Evolutionary conservation across 2,329 filamentous ascomycete genomes (phyloP).

Genomic region (Ascochyta rabiei): DNA sequence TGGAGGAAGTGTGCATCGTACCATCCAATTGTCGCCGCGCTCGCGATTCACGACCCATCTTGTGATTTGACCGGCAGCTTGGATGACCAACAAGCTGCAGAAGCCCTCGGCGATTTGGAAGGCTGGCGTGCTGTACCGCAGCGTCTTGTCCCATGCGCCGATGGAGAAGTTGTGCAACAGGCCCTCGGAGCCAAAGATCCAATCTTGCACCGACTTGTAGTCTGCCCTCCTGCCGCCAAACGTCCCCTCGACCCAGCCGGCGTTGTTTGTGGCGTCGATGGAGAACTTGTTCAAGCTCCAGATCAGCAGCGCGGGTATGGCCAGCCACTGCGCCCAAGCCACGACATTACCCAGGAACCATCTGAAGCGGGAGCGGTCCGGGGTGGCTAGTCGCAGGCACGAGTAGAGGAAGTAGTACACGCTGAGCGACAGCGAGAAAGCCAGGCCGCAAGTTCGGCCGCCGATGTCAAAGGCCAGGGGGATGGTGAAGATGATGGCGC

Average conservation of each 20-base stretch:
- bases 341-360: conserved; percentile 72
- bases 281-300: conserved; percentile 97
- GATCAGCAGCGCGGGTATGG: conserved; percentile 85
- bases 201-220: conserved; percentile 74
- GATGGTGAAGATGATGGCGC: conserved; percentile 92
- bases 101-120: conserved; percentile 97
- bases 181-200: conserved; percentile 87
- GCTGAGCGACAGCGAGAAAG: conserved; percentile 88
- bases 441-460: conserved; percentile 89
- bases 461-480: conserved; percentile 98
- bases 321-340: conserved; percentile 80
- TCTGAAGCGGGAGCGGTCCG: conserved; percentile 76
- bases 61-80: conserved; percentile 91
- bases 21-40: conserved; percentile 95
- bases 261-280: conserved; percentile 75
- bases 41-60: conserved; percentile 93
- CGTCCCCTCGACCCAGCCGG: conserved; percentile 81
- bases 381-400: conserved; percentile 76
- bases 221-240: conserved; percentile 69
- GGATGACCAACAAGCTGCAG: conserved; percentile 93
- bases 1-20: conserved; percentile 54
- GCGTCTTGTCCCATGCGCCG: conserved; percentile 84
- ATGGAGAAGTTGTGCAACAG: conserved; percentile 80
- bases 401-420: conserved; percentile 92
- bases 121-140: conserved; percentile 89